Base-by-base conservation (phyloP, 2,329 filamentous ascomycete species). In the Colletotrichum magnum region DNA sequence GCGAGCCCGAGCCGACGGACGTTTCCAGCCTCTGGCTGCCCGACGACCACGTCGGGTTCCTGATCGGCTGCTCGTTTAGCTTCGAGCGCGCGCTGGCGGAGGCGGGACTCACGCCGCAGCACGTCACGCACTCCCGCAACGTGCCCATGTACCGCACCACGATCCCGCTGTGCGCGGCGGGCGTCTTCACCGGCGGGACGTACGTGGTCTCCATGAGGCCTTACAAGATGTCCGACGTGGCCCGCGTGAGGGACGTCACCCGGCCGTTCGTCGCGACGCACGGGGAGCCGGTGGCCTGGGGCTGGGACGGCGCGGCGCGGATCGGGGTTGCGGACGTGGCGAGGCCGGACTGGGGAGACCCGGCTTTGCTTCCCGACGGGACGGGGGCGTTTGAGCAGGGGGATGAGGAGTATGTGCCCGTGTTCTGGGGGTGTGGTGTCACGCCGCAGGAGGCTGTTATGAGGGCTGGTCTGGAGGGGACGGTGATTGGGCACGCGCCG, bases 371-470 rank as follows among this genome's bases (percentile, higher is more conserved):
- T 1, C 71, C 72, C 28, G 81, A 84, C 36, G 86, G 84, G 0
- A 74, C 21, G 21, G 21, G 77, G 59, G 75, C 78, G 1, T 72
- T 75, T 16, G 77, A 76, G 15, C 56, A 48, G 4, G 18, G 58
- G 15, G 77, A 78, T 21, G 79, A 82, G 15, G 80, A 84, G 2
- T 80, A 84, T 28, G 80, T 90, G 36, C 87, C 87, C 0, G 84
- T 89, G 4, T 89, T 89, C 71, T 88, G 89, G 88, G 90, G 88
- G 0, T 92, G 89, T 74, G 89, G 89, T 41, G 89, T 92, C 12
- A 92, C 90, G 45, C 89, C 90, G 2, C 89, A 92, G 74, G 86
- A 90, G 74, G 89, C 88, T 15, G 87, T 92, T 1, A 86, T 90
- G 83, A 82, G 80, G 65, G 87, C 88, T 5, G 79, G 76, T 7